Base-by-base conservation (phyloP, 2,329 filamentous ascomycete genomes). In the Botrytis paeoniae region DNA sequence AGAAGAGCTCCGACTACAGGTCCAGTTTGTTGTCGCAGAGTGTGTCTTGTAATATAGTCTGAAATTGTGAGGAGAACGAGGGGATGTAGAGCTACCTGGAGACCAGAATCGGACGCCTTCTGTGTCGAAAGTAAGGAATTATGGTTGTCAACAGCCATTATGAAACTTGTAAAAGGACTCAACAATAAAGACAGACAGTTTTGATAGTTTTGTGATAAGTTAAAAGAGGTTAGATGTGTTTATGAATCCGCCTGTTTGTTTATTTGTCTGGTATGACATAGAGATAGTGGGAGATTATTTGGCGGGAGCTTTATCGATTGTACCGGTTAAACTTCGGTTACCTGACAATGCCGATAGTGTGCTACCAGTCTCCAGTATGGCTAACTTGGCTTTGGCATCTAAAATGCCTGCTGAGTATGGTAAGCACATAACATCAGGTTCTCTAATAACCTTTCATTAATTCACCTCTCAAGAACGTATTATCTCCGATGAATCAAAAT, bases 21-120 rank as follows among this genome's bases (percentile, higher is more conserved):
- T 0, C 93, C 93, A 29, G 85, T 82, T 78, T 94, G 91, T 70
- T 89, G 85, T 74, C 96, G 90, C 73, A 97, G 87, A 1, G 91
- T 93, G 82, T 97, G 95, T 74, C 96, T 90, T 73, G 95, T 97
- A 82, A 98, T 94, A 82, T 97, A 97, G 83, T 99, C 96, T 78
- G 95, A 97, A 79, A 99, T 96, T 76, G 93, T 97, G 83, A 99
- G 93, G 77, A 98, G 92, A 70, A 97, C 95, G 66, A 99, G 91
- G 39, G 96, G 96, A 80, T 99, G 96, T 29, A 99, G 89, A 78
- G 94, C 90, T 72, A 94, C 89, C 76, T 94, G 91, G 62, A 97
- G 89, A 69, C 90, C 89, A 32, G 91, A 91, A 69, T 80, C 80
- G 18, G 88, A 87, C 77, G 89, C 87, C 82, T 90, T 92, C 79